Evolutionary conservation across 805 yeast genomes (phyloP).

Genomic region (Schizosaccharomyces japonicus): DNA sequence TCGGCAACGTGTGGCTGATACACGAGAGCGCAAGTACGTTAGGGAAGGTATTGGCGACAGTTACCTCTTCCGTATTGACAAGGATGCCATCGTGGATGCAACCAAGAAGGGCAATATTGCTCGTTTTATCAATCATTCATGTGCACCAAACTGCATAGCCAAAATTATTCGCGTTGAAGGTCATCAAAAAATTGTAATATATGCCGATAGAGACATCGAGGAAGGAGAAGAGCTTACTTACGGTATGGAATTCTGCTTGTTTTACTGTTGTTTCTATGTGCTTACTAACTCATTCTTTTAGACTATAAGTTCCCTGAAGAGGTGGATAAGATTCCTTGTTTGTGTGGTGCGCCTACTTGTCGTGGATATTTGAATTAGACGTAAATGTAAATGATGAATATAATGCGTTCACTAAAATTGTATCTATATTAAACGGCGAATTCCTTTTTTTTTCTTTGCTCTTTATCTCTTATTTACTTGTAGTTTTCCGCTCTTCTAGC

Average conservation of each 20-base stretch:
- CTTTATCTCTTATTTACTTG: too few relatives aligned
- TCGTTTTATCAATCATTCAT: constrained; percentile 86
- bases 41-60: constrained; percentile 89
- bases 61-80: constrained; percentile 77
- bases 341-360: constrained; percentile 89
- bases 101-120: constrained; percentile 95
- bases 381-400: not conserved
- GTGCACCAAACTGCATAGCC: constrained; percentile 93
- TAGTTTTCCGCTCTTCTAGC: too few relatives aligned
- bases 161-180: constrained; percentile 90
- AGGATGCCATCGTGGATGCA: constrained; percentile 86
- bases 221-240: constrained; percentile 54
- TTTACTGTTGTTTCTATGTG: constrained; percentile 77
- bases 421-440: too few relatives aligned
- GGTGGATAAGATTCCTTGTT: constrained; percentile 27
- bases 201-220: constrained; percentile 65
- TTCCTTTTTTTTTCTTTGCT: too few relatives aligned
- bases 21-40: constrained; percentile 63
- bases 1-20: constrained; percentile 81
- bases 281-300: too few relatives aligned
- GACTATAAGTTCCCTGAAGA: constrained; percentile 6
- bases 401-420: too few relatives aligned
- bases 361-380: constrained; percentile 61
- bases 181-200: constrained; percentile 75
- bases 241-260: constrained; percentile 86